These are phyloP conservation scores for Alternaria ventricosa DNA, from an alignment of 2,329 filamentous ascomycete species.

Conservation along the genomic window DNA sequence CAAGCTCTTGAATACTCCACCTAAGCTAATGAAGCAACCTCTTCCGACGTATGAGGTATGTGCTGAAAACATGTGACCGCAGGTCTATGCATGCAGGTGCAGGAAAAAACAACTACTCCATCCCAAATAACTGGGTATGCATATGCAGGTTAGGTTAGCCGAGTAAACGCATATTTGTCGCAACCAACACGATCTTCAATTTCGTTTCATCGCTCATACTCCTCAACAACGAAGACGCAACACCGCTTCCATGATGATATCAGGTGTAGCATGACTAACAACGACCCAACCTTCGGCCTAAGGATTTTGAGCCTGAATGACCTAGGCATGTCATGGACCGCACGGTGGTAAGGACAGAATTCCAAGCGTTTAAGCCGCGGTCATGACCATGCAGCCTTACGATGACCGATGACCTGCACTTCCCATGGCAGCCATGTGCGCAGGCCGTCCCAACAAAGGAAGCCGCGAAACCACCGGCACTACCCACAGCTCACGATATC, in stretches of 20 bases:
- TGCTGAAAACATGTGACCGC: constrained; percentile 20
- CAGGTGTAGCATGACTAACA: background rate
- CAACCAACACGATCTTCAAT: constrained; percentile 3
- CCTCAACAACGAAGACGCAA: background rate
- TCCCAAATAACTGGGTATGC: constrained; percentile 11
- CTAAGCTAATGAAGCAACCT: background rate
- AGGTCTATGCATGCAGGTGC: constrained; percentile 21
- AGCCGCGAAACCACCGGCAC: background rate
- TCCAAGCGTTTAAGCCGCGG: constrained; percentile 2
- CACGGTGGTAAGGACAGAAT: background rate
- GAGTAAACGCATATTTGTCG: constrained; percentile 2
- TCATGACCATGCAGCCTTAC: background rate
- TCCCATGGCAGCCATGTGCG: background rate
- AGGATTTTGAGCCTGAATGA: background rate
- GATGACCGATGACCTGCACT: background rate
- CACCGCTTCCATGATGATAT: background rate
- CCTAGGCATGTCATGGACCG: background rate
- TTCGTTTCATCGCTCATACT: background rate
- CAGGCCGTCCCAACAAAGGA: background rate
- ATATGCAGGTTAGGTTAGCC: constrained; percentile 21
- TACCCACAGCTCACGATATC: background rate
- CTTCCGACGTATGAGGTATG: constrained; percentile 1
- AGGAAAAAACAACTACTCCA: constrained; percentile 7
- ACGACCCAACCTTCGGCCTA: background rate
- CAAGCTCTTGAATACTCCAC: background rate